Base-by-base conservation (phyloP, 1,284 basidiomycete species). In the Irpex sp. region DNA sequence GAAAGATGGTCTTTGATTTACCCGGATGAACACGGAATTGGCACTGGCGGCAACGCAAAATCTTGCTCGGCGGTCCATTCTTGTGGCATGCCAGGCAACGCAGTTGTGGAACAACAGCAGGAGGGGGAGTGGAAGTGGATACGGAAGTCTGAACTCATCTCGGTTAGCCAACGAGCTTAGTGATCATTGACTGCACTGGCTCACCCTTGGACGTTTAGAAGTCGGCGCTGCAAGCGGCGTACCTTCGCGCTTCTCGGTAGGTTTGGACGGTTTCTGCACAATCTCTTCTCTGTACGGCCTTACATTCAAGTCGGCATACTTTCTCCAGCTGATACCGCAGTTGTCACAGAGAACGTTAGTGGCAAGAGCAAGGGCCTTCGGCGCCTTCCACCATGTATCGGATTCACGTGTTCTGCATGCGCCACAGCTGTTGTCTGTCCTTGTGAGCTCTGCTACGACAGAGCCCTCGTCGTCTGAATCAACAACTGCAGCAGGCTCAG, bases 261-360 rank as follows among this genome's bases (percentile, higher is more conserved):
- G 61, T 67, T 81, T 83, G 6, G 73, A 26, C 26, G 26, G 71
- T 75, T 85, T 87, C 56, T 71, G 59, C 0, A 78, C 70, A 0
- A 81, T 78, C 52, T 92, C 91, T 63, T 93, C 92, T 21, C 91
- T 82, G 36, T 86, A 69, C 4, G 87, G 86, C 48, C 89, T 80
- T 17, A 91, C 87, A 69, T 89, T 91, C 51, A 93, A 77, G 69
- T 96, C 93, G 0, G 93, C 94, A 72, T 96, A 96, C 75, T 95
- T 96, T 67, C 94, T 81, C 88, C 93, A 96, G 68, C 85, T 87
- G 44, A 82, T 81, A 58, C 94, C 93, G 71, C 94, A 96, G 37
- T 75, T 82, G 58, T 94, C 91, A 75, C 94, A 94, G 67, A 96
- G 84, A 55, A 94, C 82, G 62, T 81, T 81, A 1, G 84, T 87